Percentiles rank a stretch among this genome's conserved stretches.
Evolutionary conservation across 2,329 filamentous ascomycete genomes (phyloP).

Genomic region (Apiospora hydei): DNA sequence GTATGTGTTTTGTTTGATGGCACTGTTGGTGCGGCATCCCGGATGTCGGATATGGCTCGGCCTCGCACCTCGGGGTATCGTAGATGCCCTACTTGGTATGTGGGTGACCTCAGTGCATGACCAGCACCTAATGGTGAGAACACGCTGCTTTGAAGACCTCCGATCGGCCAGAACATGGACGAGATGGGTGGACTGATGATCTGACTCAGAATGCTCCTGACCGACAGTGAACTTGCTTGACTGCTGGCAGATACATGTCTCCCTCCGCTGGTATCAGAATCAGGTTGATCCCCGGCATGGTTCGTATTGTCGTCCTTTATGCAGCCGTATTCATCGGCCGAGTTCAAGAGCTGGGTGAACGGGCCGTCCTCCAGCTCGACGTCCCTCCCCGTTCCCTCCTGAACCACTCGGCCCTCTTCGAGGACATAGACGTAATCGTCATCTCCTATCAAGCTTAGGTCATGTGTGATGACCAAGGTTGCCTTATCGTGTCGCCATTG

Average conservation of each 20-base stretch:
- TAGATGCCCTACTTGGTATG: neutral
- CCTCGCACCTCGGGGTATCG: neutral
- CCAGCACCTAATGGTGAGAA: neutral
- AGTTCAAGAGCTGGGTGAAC: slow-evolving; percentile 47
- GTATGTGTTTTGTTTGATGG: neutral
- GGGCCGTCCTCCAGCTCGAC: slow-evolving; percentile 54
- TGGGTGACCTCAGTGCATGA: neutral
- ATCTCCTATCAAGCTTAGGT: slow-evolving; percentile 76
- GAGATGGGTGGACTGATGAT: slow-evolving; percentile 6
- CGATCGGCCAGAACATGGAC: slow-evolving; percentile 11
- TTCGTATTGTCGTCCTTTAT: too few relatives aligned
- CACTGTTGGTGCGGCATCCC: neutral
- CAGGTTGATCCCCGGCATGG: neutral
- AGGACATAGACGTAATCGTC: slow-evolving; percentile 84
- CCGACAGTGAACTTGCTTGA: neutral
- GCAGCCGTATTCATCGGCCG: neutral
- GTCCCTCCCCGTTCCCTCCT: slow-evolving; percentile 69
- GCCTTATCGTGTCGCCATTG: slow-evolving; percentile 82
- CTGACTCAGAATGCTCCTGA: neutral
- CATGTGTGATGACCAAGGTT: slow-evolving; percentile 93
- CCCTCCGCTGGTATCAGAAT: slow-evolving; percentile 40
- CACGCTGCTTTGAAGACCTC: neutral
- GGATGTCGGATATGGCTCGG: neutral
- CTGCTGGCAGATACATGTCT: slow-evolving; percentile 29
- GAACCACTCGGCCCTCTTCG: slow-evolving; percentile 71